Percentiles rank a stretch among this genome's conserved stretches.
These are phyloP conservation scores for Pleurotus platypus DNA, from an alignment of 768 basidiomycete species.

Conservation along the genomic window DNA sequence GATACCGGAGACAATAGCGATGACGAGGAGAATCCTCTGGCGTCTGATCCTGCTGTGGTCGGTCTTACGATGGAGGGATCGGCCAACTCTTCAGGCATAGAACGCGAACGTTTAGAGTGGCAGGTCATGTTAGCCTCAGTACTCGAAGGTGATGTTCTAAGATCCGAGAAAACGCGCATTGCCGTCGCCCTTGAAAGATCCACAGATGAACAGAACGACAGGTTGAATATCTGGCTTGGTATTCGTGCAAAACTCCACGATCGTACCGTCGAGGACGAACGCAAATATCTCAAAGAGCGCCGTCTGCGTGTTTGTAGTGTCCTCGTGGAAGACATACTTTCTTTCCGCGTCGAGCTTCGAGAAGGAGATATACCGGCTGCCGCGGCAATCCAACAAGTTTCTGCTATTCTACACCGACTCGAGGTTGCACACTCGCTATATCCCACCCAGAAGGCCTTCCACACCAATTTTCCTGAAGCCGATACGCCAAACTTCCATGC, in stretches of 20 bases:
- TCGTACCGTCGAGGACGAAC: constrained; percentile 78
- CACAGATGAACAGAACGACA: constrained; percentile 65
- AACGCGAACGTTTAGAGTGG: constrained; percentile 89
- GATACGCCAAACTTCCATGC: constrained; percentile 64
- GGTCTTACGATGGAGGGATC: constrained; percentile 48
- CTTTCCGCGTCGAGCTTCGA: constrained; percentile 59
- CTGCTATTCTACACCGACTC: constrained; percentile 65
- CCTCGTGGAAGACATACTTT: constrained; percentile 78
- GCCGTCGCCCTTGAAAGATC: constrained; percentile 72
- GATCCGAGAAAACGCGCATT: constrained; percentile 92
- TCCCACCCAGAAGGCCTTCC: constrained; percentile 77
- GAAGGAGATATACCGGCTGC: constrained; percentile 32
- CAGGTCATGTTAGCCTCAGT: constrained; percentile 94
- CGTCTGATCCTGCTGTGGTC: constrained; percentile 63
- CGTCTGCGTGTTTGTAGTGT: constrained; percentile 77
- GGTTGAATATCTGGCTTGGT: constrained; percentile 82
- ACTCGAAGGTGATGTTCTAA: constrained; percentile 89
- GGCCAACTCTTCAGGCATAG: constrained; percentile 17
- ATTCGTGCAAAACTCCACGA: constrained; percentile 85
- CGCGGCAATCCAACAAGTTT: constrained; percentile 56
- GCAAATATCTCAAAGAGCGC: constrained; percentile 76
- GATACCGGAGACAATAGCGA: constrained; percentile 77
- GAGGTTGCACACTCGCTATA: constrained; percentile 86
- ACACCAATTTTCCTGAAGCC: constrained; percentile 72
- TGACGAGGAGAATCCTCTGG: constrained; percentile 54